Evolutionary conservation across 306 rosid species (phyloP).

Genomic region (Lathyrus oleraceus): DNA sequence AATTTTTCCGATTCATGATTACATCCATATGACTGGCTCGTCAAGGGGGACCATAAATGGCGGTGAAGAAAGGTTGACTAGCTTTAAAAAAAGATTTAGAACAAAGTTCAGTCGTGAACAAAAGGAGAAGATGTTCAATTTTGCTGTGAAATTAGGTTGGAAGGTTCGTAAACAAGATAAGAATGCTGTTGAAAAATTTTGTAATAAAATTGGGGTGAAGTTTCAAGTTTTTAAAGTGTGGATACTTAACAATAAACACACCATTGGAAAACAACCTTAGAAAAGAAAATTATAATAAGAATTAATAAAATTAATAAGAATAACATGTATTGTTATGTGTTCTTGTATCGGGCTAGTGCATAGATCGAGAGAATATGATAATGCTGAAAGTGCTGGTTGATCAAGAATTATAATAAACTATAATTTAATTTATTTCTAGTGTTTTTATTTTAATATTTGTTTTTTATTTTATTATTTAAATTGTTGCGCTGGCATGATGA

Average conservation of each 20-base stretch:
- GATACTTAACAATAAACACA: slow-evolving; percentile 91
- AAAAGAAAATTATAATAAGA: neutral
- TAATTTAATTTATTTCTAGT: too few species aligned
- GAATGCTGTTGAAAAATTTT: slow-evolving; percentile 57
- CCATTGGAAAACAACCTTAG: slow-evolving; percentile 86
- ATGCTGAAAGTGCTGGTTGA: too few species aligned
- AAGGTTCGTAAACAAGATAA: slow-evolving; percentile 81
- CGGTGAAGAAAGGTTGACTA: slow-evolving; percentile 9
- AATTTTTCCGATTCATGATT: neutral
- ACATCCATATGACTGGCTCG: neutral
- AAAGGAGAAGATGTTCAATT: slow-evolving; percentile 61
- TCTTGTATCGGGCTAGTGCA: too few species aligned
- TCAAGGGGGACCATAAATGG: neutral
- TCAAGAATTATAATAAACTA: too few species aligned
- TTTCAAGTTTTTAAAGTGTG: slow-evolving; percentile 89
- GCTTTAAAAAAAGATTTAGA: slow-evolving; percentile 61
- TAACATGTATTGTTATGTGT: neutral
- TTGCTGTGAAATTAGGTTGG: slow-evolving; percentile 77
- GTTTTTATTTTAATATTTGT: too few species aligned
- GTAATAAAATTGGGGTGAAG: slow-evolving; percentile 60
- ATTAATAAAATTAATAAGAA: neutral
- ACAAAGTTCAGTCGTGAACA: slow-evolving; percentile 76
- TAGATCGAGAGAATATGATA: too few species aligned
- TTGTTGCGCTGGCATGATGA: too few species aligned
- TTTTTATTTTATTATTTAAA: too few species aligned